Evolutionary conservation across 805 yeast species (phyloP).

Genomic region (Starmerella lactis-condensi): DNA sequence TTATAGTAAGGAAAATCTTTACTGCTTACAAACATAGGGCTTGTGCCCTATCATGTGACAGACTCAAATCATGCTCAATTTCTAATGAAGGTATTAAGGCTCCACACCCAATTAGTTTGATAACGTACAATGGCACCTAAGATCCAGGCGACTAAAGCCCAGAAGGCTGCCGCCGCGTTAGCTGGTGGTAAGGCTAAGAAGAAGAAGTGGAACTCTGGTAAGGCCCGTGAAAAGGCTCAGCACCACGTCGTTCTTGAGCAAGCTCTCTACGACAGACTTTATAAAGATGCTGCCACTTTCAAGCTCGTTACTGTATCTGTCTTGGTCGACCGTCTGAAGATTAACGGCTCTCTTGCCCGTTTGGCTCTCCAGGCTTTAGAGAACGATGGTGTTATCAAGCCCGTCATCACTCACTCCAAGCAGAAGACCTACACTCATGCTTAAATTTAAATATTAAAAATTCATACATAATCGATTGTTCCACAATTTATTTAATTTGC

Average conservation of each 20-base stretch:
- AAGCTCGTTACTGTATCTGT: slow-evolving; percentile 96
- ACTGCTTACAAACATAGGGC: too few species aligned
- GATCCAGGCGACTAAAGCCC: slow-evolving; percentile 97
- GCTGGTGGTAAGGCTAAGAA: slow-evolving; percentile 99
- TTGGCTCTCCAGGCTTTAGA: slow-evolving; percentile 92
- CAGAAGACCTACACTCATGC: slow-evolving; percentile 70
- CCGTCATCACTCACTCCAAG: slow-evolving; percentile 86
- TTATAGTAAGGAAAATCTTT: too few species aligned
- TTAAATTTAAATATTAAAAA: slow-evolving; percentile 15
- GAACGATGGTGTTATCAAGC: slow-evolving; percentile 83
- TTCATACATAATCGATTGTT: background rate
- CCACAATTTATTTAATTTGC: background rate
- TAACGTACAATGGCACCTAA: slow-evolving; percentile 77
- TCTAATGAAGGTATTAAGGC: too few species aligned
- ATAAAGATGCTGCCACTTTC: slow-evolving; percentile 98
- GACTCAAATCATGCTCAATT: too few species aligned
- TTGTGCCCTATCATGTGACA: too few species aligned
- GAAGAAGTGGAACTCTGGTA: slow-evolving; percentile 99
- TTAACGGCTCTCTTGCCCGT: slow-evolving; percentile 98
- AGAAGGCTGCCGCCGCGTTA: slow-evolving; percentile 99
- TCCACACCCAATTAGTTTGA: too few species aligned
- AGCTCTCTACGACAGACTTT: slow-evolving; percentile 96
- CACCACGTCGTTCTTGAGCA: slow-evolving; percentile 95
- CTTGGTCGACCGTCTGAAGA: slow-evolving; percentile 96
- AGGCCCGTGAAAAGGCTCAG: slow-evolving; percentile 99